A percentile compares a stretch with the other conserved stretches of the same genome.
Conservation (phyloP, 1,284 basidiomycete genomes). For the Cryptococcus sp. region DNA sequence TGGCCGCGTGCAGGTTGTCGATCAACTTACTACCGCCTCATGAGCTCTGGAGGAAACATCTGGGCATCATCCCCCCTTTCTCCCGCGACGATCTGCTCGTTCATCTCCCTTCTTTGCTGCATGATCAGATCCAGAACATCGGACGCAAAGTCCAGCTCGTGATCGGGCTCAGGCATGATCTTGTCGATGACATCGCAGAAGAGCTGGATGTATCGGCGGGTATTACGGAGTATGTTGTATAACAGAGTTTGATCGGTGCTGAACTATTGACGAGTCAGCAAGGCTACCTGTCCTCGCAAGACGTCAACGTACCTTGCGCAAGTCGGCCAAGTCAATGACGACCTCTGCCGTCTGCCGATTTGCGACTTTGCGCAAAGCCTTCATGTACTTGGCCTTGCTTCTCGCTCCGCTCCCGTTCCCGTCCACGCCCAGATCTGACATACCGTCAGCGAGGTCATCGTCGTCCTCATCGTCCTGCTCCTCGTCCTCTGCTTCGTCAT, state of each 20-base stretch:
- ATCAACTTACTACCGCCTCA: conserved; percentile 87
- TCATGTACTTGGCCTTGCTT: conserved; percentile 77
- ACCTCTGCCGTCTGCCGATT: conserved; percentile 63
- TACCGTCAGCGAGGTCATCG: conserved; percentile 62
- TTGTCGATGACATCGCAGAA: conserved; percentile 91
- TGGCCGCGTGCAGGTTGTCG: neutral
- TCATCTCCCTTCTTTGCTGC: conserved; percentile 86
- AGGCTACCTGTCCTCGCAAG: neutral
- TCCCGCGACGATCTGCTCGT: conserved; percentile 65
- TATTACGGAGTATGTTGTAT: conserved; percentile 75
- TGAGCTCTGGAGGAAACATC: conserved; percentile 83
- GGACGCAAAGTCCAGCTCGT: conserved; percentile 82
- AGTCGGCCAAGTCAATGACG: conserved; percentile 53
- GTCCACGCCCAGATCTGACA: conserved; percentile 55
- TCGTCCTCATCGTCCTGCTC: conserved; percentile 70
- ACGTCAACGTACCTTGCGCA: conserved; percentile 41
- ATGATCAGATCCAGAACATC: conserved; percentile 94
- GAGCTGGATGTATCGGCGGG: conserved; percentile 84
- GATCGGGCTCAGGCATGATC: conserved; percentile 80
- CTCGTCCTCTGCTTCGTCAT: conserved; percentile 60
- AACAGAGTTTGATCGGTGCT: conserved; percentile 69
- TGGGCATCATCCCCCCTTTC: conserved; percentile 55
- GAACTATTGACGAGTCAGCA: conserved; percentile 22
- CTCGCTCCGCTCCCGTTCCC: conserved; percentile 40
- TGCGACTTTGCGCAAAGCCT: conserved; percentile 85